phyloP scores from a whole-genome alignment of 192 early-diverging fungal genomes.

The Haplosporangium gracile region DNA sequence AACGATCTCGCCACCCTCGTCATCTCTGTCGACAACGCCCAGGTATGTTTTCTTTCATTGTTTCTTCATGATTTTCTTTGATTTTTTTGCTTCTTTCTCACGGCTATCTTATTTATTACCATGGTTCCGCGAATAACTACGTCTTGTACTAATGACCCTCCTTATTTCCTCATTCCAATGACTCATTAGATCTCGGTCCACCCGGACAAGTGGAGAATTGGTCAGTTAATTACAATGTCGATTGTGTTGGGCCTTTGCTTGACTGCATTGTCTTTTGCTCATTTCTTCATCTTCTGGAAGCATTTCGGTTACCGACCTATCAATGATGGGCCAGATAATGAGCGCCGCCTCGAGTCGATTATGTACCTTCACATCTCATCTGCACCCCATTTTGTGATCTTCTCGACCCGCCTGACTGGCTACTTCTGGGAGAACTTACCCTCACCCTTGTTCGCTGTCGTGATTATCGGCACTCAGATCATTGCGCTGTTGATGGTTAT shows the following conservation, averaged over 20 bases:
- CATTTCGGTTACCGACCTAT: slow-evolving; percentile 63
- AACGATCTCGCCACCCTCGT: slow-evolving; percentile 91
- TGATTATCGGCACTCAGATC: slow-evolving; percentile 86
- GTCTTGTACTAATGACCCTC: too few species aligned
- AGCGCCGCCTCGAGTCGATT: slow-evolving; percentile 76
- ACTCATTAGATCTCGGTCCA: slow-evolving; percentile 71
- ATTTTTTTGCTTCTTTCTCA: neutral
- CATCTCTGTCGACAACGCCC: slow-evolving; percentile 90
- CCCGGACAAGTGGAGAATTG: slow-evolving; percentile 95
- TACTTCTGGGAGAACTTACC: slow-evolving; percentile 89
- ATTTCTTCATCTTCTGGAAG: slow-evolving; percentile 82
- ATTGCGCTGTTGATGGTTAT: slow-evolving; percentile 84
- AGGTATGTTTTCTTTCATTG: slow-evolving; percentile 18
- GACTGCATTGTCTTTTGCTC: slow-evolving; percentile 80
- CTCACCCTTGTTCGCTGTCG: slow-evolving; percentile 74
- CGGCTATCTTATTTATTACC: neutral
- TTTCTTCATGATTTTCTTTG: neutral
- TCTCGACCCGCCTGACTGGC: slow-evolving; percentile 83
- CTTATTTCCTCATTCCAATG: neutral
- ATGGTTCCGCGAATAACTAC: too few species aligned
- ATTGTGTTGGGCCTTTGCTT: slow-evolving; percentile 80
- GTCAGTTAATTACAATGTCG: slow-evolving; percentile 85
- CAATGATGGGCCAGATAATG: slow-evolving; percentile 40
- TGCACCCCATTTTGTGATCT: slow-evolving; percentile 89
- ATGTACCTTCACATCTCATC: slow-evolving; percentile 92